Base-by-base conservation (phyloP, 164 flowering plant genomes). In the Annona cherimola region DNA sequence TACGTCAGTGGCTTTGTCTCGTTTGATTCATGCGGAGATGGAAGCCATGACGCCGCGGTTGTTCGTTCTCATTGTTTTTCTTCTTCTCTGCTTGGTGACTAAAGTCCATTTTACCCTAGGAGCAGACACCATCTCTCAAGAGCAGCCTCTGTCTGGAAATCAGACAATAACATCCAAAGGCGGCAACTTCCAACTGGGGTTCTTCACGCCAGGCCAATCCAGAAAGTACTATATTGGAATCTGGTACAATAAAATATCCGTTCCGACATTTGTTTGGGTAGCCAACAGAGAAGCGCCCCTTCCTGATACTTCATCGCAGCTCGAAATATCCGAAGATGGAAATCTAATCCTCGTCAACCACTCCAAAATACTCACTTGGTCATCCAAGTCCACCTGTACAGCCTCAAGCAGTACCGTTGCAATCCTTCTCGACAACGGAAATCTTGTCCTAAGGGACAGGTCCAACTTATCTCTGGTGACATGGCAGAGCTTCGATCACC, bases 381-480 rank as follows among this genome's bases (percentile, higher is more conserved):
- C 83, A 0, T 78, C 81, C 0, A 72, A 81, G 65, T 42, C 77
- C 54, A 77, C 43, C 67, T 63, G 71, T 11, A 18, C 16, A 4
- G 20, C 43, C 42, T 26, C 45, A 16, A 74, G 69, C 57, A 74
- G 78, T 12, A 50, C 73, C 11, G 67, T 66, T 65, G 75, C 69
- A 41, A 69, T 69, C 12, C 81, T 83, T 69, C 73, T 73, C 3
- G 83, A 79, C 67, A 69, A 42, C 62, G 84, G 80, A 57, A 78
- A 81, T 61, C 79, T 78, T 54, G 81, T 78, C 42, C 35, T 83
- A 55, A 74, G 76, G 5, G 67, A 46, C 67, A 63, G 50, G 7
- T 54, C 59, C 4, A 66, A 66, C 63, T 67, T 69, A 4, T 19
- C 65, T 62, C 42, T 2, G 4, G 41, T 0, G 4, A 7, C 68